Conservation (phyloP, 495 filamentous ascomycete genomes). For the Lasiosphaeria hispida region DNA sequence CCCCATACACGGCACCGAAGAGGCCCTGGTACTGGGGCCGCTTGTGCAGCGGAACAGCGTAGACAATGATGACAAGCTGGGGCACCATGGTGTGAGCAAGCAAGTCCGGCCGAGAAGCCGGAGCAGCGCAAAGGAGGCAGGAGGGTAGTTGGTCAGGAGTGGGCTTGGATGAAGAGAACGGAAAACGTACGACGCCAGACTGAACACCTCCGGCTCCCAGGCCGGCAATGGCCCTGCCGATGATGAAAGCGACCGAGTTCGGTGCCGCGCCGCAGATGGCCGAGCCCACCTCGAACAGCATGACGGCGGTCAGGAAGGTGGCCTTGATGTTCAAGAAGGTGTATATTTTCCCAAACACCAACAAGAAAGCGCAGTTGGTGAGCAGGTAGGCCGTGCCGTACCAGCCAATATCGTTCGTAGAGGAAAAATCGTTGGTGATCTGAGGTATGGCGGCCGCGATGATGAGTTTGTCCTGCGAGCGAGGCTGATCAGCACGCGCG, state of each 20-base stretch:
- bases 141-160: no score
- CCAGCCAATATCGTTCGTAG: constrained; percentile 52
- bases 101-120: constrained; percentile 15
- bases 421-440: constrained; percentile 50
- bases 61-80: constrained; percentile 42
- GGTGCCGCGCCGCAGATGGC: constrained; percentile 56
- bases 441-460: constrained; percentile 49
- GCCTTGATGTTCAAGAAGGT: constrained; percentile 44
- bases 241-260: constrained; percentile 50
- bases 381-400: constrained; percentile 55
- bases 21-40: constrained; percentile 44
- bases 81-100: constrained; percentile 19
- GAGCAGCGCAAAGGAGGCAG: no score
- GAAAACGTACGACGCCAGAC: constrained; percentile 33
- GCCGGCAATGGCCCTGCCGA: constrained; percentile 57
- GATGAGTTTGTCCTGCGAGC: constrained; percentile 43
- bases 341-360: constrained; percentile 54
- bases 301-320: constrained; percentile 38
- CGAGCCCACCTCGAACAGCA: constrained; percentile 53
- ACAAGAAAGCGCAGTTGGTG: constrained; percentile 41
- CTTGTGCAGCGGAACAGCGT: constrained; percentile 45
- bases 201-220: constrained; percentile 43
- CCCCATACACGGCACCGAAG: constrained; percentile 55
- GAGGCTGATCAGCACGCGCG: no score
- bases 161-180: no score